Base-by-base conservation (phyloP, 768 basidiomycete species). In the Pleurotus platypus region DNA sequence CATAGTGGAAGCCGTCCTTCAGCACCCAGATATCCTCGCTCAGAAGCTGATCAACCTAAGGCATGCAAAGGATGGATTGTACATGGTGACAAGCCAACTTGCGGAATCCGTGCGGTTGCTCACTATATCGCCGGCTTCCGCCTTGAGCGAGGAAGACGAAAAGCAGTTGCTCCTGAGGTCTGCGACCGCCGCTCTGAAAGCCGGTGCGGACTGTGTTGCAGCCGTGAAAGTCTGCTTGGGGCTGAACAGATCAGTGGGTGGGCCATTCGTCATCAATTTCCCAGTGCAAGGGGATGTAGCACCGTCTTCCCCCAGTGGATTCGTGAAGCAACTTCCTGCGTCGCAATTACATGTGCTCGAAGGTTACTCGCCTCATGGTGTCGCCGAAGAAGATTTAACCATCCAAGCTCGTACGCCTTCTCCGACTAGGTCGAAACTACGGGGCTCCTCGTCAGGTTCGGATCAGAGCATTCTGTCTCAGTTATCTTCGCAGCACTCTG, bases 1-100 rank as follows among this genome's bases (percentile, higher is more conserved):
- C 27, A 86, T 98, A 56, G 93, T 96, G 47, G 96, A 98, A 68
- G 86, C 88, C 7, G 91, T 97, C 42, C 83, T 88, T 65, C 81
- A 80, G 51, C 89, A 92, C 66, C 84, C 88, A 2, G 86, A 86
- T 46, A 76, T 94, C 42, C 82, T 84, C 38, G 64, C 73, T 27
- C 75, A 83, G 59, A 87, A 89, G 66, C 71, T 89, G 11, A 80
- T 80, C 20, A 78, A 80, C 65, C 78, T 98, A 24, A 83, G 78
- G 61, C 71, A 75, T 45, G 86, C 89, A 8, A 92, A 94, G 68
- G 88, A 90, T 61, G 82, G 84, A 12, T 74, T 98, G 38, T 98
- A 94, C 70, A 84, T 84, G 56, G 87, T 90, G 45, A 94, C 92
- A 2, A 89, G 85, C 58, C 78, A 83, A n/a, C 78, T 99, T 48